Evolutionary conservation across 169 alveolate species (phyloP).

Genomic region (Babesia sp.): DNA sequence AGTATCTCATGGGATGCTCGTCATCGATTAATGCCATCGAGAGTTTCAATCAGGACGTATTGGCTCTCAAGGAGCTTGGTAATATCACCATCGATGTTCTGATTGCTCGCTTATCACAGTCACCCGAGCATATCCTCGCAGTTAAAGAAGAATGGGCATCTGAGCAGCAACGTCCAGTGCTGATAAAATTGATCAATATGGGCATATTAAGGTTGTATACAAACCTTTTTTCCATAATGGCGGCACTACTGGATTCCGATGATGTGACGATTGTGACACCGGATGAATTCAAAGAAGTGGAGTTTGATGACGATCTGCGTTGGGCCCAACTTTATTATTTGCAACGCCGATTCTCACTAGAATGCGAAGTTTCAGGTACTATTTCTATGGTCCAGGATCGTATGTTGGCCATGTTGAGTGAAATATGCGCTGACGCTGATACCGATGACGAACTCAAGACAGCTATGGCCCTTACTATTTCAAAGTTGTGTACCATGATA

Average conservation of each 20-base stretch:
- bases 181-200: background rate
- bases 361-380: background rate
- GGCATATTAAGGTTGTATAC: conserved; percentile 2
- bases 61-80: background rate
- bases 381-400: background rate
- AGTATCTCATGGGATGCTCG: conserved; percentile 4
- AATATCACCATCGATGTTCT: conserved; percentile 1
- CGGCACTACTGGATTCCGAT: background rate
- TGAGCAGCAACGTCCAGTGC: background rate
- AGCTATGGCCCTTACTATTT: background rate
- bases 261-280: background rate
- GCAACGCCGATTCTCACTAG: background rate
- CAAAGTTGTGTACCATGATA: background rate
- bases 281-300: background rate
- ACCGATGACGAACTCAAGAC: background rate
- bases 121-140: background rate
- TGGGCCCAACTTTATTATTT: conserved; percentile 28
- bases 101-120: background rate
- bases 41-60: background rate
- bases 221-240: conserved; percentile 1
- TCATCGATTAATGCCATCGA: background rate
- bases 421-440: background rate
- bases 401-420: background rate
- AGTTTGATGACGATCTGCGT: conserved; percentile 5
- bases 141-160: background rate